phyloP scores from a whole-genome alignment of 768 basidiomycete genomes.

The Leccinum imitatum region DNA sequence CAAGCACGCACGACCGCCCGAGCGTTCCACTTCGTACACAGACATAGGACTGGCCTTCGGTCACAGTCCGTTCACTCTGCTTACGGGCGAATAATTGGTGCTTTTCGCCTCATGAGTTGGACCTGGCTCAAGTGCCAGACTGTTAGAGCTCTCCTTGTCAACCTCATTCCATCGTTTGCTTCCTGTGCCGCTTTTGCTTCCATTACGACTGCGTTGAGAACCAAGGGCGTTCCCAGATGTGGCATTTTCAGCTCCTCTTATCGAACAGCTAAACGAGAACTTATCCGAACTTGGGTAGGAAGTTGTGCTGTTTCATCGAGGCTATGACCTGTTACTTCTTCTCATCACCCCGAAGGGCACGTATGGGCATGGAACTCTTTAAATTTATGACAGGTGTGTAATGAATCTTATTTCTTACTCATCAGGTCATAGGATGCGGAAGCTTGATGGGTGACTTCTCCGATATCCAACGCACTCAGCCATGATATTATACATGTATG shows the following conservation, averaged over 20 bases:
- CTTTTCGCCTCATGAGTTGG: too few relatives aligned
- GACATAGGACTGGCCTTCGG: too few relatives aligned
- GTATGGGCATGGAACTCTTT: slow-evolving; percentile 50
- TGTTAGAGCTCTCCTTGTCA: too few relatives aligned
- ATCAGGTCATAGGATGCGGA: slow-evolving; percentile 19
- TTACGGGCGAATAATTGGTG: too few relatives aligned
- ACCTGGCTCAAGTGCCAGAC: too few relatives aligned
- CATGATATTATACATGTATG: slow-evolving; percentile 23
- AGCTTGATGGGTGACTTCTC: slow-evolving; percentile 20
- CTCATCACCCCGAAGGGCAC: slow-evolving; percentile 16
- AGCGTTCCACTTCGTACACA: too few relatives aligned
- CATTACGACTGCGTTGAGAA: neutral
- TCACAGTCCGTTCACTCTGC: too few relatives aligned
- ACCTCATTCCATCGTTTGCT: too few relatives aligned
- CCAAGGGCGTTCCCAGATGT: slow-evolving; percentile 31
- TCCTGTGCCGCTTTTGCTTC: too few relatives aligned
- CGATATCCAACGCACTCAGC: neutral
- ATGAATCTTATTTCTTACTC: neutral
- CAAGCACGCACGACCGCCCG: too few relatives aligned
- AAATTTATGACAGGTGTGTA: slow-evolving; percentile 43
- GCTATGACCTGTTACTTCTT: neutral
- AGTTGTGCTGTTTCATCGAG: slow-evolving; percentile 1
- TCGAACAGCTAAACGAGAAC: slow-evolving; percentile 41
- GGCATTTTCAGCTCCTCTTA: slow-evolving; percentile 40
- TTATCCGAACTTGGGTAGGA: slow-evolving; percentile 48